Percentiles rank a stretch among this genome's conserved stretches.
phyloP scores from a whole-genome alignment of 768 basidiomycete genomes.

The Boletus subcaerulescens region DNA sequence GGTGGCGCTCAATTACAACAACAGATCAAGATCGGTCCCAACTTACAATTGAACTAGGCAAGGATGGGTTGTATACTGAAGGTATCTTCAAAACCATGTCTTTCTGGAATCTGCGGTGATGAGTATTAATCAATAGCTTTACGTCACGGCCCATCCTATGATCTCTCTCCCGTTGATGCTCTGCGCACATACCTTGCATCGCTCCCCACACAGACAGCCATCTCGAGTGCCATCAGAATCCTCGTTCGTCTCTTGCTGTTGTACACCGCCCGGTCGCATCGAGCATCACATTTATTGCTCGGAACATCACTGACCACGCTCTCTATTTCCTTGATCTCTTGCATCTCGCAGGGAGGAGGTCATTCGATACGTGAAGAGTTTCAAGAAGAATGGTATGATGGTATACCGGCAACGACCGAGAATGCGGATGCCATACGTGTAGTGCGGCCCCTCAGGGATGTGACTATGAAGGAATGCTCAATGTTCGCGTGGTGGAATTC shows the following conservation, averaged over 20 bases:
- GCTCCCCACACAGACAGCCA: conserved; percentile 73
- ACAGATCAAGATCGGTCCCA: conserved; percentile 18
- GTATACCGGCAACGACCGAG: conserved; percentile 3
- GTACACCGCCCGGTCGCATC: conserved; percentile 54
- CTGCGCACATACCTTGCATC: conserved; percentile 55
- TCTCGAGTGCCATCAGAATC: conserved; percentile 53
- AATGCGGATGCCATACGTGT: conserved; percentile 40
- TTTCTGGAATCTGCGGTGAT: conserved; percentile 1
- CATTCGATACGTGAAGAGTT: conserved; percentile 66
- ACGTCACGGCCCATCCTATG: conserved; percentile 8
- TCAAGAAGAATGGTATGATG: conserved; percentile 65
- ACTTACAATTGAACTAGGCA: conserved; percentile 46
- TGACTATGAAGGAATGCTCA: conserved; percentile 77
- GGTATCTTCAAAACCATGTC: conserved; percentile 10
- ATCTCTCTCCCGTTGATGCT: conserved; percentile 26
- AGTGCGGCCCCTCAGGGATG: conserved; percentile 65
- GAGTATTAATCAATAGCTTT: conserved; percentile 18
- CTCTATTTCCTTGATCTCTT: conserved; percentile 70
- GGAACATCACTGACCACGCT: conserved; percentile 79
- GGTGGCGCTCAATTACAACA: conserved; percentile 58
- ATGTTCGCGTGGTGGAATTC: conserved; percentile 75
- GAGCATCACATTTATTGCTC: conserved; percentile 73
- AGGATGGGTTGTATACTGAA: conserved; percentile 47
- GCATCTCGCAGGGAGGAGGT: conserved; percentile 74
- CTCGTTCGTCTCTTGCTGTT: conserved; percentile 69